A percentile compares a stretch with the other conserved stretches of the same genome.
Conservation (phyloP, 2,329 filamentous ascomycete species). For the Leptosphaerulina australis region DNA sequence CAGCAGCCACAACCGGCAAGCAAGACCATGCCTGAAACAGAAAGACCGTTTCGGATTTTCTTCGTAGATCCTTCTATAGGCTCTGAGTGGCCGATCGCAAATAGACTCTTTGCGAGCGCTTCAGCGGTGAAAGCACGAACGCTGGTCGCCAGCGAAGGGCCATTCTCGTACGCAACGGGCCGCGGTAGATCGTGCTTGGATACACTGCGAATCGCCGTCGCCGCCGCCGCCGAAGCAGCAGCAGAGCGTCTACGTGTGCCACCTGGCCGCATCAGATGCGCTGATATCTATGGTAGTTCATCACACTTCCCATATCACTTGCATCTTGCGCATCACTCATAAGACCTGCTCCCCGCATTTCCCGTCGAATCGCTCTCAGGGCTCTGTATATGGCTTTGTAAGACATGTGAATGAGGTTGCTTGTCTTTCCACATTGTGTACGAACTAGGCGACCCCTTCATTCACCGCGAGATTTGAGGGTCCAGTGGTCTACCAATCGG, state of each 20-base stretch:
- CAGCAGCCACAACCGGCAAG: slow-evolving; percentile 36
- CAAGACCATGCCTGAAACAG: slow-evolving; percentile 18
- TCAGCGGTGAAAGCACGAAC: slow-evolving; percentile 25
- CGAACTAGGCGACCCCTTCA: not conserved
- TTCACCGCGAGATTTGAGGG: slow-evolving; percentile 10
- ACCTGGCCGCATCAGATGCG: slow-evolving; percentile 17
- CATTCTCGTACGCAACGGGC: slow-evolving; percentile 35
- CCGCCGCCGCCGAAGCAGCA: too few species aligned
- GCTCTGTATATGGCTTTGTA: slow-evolving; percentile 6
- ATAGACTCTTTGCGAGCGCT: slow-evolving; percentile 34
- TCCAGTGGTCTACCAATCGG: slow-evolving; percentile 11
- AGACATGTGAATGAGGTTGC: slow-evolving; percentile 12
- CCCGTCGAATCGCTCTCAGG: not conserved
- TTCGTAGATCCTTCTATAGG: slow-evolving; percentile 23
- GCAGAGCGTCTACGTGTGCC: slow-evolving; percentile 14
- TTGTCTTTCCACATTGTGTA: slow-evolving; percentile 14
- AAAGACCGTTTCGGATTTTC: slow-evolving; percentile 13
- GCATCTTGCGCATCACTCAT: not conserved
- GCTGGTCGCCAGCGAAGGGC: slow-evolving; percentile 26
- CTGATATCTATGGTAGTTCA: slow-evolving; percentile 7
- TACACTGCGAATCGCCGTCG: slow-evolving; percentile 27
- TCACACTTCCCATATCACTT: slow-evolving; percentile 5
- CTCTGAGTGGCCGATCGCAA: slow-evolving; percentile 31
- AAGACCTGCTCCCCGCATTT: not conserved
- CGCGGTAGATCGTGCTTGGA: slow-evolving; percentile 28